These are phyloP conservation scores for Brasilioporus rufonigricans DNA, from an alignment of 768 basidiomycete species.

Conservation along the genomic window DNA sequence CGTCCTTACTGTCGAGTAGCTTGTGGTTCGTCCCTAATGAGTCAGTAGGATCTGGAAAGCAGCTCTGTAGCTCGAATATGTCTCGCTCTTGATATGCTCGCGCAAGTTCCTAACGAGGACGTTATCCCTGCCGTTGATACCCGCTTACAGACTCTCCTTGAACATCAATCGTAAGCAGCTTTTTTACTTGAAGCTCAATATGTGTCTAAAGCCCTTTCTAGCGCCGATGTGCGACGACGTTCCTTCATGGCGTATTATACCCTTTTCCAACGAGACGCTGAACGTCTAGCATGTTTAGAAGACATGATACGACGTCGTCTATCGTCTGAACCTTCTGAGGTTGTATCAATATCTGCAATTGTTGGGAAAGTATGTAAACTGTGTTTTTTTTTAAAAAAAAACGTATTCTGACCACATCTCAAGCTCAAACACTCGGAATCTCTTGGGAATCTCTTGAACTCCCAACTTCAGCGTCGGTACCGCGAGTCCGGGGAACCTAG, in stretches of 20 bases:
- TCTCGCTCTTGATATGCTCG: slow-evolving; percentile 70
- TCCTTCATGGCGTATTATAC: slow-evolving; percentile 57
- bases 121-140: slow-evolving; percentile 74
- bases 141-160: slow-evolving; percentile 62
- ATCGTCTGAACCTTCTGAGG: slow-evolving; percentile 7
- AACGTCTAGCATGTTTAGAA: slow-evolving; percentile 44
- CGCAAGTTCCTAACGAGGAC: slow-evolving; percentile 58
- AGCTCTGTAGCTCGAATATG: slow-evolving; percentile 53
- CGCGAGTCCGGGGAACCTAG: slow-evolving; percentile 6
- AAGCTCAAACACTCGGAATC: slow-evolving; percentile 25
- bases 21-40: slow-evolving; percentile 2
- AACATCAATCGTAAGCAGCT: slow-evolving; percentile 72
- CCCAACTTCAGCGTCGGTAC: slow-evolving; percentile 15
- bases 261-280: slow-evolving; percentile 46
- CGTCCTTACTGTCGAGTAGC: not conserved
- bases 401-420: slow-evolving; percentile 3
- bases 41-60: slow-evolving; percentile 67
- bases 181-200: slow-evolving; percentile 18
- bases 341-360: slow-evolving; percentile 7
- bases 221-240: slow-evolving; percentile 58
- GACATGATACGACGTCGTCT: slow-evolving; percentile 16
- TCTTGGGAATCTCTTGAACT: slow-evolving; percentile 23
- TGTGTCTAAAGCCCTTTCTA: slow-evolving; percentile 28
- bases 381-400: not conserved
- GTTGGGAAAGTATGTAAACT: slow-evolving; percentile 23